These are phyloP conservation scores for Candida koratica DNA, from an alignment of 805 yeast species.

Conservation along the genomic window DNA sequence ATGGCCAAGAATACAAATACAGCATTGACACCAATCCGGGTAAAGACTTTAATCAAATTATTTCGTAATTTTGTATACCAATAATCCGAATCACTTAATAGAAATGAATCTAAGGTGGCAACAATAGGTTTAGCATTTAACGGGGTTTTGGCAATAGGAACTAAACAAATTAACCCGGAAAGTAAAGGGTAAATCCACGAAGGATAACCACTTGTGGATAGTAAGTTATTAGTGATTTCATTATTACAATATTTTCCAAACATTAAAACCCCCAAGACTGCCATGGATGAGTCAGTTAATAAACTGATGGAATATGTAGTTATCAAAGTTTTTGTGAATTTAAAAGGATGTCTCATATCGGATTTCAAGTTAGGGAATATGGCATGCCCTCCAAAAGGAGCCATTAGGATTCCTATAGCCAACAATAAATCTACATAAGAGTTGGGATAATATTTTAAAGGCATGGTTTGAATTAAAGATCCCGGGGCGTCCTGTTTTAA, in stretches of 20 bases:
- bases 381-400: slow-evolving; percentile 86
- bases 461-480: slow-evolving; percentile 60
- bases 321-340: slow-evolving; percentile 50
- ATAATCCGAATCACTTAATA: slow-evolving; percentile 27
- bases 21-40: slow-evolving; percentile 46
- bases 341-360: slow-evolving; percentile 70
- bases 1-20: slow-evolving; percentile 58
- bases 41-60: slow-evolving; percentile 17
- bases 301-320: slow-evolving; percentile 60
- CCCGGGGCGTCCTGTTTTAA: slow-evolving; percentile 65
- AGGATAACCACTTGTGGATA: slow-evolving; percentile 48
- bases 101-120: slow-evolving; percentile 59
- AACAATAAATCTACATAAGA: slow-evolving; percentile 49
- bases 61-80: slow-evolving; percentile 12
- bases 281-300: slow-evolving; percentile 59
- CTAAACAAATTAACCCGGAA: slow-evolving; percentile 68
- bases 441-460: slow-evolving; percentile 64
- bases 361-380: slow-evolving; percentile 72
- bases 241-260: slow-evolving; percentile 48
- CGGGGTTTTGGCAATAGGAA: slow-evolving; percentile 84
- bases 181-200: slow-evolving; percentile 45
- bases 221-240: slow-evolving; percentile 49
- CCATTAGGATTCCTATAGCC: slow-evolving; percentile 62
- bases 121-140: slow-evolving; percentile 79
- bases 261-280: slow-evolving; percentile 61